A percentile compares a stretch with the other conserved stretches of the same genome.
Evolutionary conservation across 2,329 filamentous ascomycete species (phyloP).

Genomic region (Penicillium oxalicum): DNA sequence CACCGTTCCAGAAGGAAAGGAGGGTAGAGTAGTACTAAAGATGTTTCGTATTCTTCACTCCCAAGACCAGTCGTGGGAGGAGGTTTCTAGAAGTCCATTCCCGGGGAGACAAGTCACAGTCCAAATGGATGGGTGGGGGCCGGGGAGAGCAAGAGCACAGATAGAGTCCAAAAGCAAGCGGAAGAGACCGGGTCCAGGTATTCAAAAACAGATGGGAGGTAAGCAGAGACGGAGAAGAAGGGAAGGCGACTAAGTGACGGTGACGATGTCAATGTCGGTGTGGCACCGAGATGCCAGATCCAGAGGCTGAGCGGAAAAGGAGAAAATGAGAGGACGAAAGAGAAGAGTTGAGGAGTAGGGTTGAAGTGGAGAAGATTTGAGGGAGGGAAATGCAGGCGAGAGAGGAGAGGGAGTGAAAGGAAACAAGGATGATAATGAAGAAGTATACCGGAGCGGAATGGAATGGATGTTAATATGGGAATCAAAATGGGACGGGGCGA

Average conservation of each 20-base stretch:
- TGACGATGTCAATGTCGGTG: neutral
- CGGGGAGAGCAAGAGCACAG: no score
- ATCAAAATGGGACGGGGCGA: slow-evolving; percentile 7
- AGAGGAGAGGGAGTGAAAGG: slow-evolving; percentile 10
- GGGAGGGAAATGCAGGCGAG: slow-evolving; percentile 12
- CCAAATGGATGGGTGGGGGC: no score
- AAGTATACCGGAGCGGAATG: neutral
- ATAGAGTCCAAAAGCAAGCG: no score
- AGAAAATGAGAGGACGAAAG: neutral
- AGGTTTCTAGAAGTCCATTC: no score
- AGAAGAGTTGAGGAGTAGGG: no score
- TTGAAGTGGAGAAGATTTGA: neutral
- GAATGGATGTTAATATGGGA: neutral
- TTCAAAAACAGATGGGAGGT: no score
- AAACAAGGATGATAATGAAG: slow-evolving; percentile 11
- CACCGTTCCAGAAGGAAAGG: slow-evolving; percentile 1
- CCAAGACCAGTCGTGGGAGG: no score
- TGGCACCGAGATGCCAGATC: slow-evolving; percentile 2
- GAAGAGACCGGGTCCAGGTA: no score
- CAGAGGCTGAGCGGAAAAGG: slow-evolving; percentile 7
- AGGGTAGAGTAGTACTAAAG: neutral
- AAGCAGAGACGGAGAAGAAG: no score
- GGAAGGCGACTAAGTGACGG: slow-evolving; percentile 33
- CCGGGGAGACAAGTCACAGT: no score
- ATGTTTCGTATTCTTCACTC: no score